These are phyloP conservation scores for Melastoma candidum DNA, from an alignment of 441 rosid genomes.

Conservation along the genomic window DNA sequence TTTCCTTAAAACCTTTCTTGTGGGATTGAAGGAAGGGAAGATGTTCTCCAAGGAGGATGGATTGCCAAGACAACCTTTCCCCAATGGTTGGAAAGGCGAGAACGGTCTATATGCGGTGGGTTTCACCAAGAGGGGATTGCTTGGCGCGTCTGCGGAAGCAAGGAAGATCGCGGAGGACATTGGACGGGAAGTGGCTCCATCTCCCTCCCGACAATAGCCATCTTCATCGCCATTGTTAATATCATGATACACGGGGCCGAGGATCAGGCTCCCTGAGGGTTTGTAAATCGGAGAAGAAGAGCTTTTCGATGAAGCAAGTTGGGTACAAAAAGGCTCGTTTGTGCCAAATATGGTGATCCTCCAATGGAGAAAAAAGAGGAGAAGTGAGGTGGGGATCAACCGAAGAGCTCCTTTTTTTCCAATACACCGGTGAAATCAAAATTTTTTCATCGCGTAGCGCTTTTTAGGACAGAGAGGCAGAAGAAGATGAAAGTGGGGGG, in stretches of 20 bases:
- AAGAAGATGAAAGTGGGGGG: background rate
- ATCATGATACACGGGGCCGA: background rate
- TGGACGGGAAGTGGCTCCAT: constrained; percentile 11
- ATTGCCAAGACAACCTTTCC: constrained; percentile 42
- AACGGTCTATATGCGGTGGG: constrained; percentile 58
- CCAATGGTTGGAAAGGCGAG: constrained; percentile 69
- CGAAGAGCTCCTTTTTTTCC: too few relatives aligned
- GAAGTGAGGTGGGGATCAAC: too few relatives aligned
- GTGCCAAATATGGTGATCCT: constrained; percentile 16
- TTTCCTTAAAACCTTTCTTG: background rate
- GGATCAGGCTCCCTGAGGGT: background rate
- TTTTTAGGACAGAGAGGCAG: background rate
- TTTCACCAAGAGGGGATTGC: constrained; percentile 50
- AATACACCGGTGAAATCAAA: too few relatives aligned
- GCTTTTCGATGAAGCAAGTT: background rate
- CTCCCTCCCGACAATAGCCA: constrained; percentile 17
- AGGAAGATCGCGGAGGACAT: constrained; percentile 45
- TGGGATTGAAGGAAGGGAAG: constrained; percentile 38
- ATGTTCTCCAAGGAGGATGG: constrained; percentile 62
- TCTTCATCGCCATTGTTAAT: background rate
- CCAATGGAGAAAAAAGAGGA: constrained; percentile 10
- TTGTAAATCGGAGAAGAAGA: constrained; percentile 7
- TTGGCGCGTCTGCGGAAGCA: constrained; percentile 59
- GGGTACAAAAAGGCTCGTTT: background rate
- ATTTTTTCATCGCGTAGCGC: too few relatives aligned